Base-by-base conservation (phyloP, 768 basidiomycete genomes). In the Lyophyllum decastes region DNA sequence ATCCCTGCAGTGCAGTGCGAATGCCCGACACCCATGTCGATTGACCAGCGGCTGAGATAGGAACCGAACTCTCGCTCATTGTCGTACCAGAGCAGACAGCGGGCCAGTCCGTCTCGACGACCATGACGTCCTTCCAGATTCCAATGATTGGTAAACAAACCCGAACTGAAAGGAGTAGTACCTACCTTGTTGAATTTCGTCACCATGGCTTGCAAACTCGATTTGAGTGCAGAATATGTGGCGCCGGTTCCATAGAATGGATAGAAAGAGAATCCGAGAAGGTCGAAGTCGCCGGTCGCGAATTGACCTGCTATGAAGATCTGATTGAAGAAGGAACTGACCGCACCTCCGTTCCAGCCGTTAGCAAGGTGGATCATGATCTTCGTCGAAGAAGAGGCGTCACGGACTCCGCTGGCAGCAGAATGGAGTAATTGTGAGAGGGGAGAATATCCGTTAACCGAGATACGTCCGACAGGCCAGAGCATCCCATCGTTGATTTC, bases 101-200 rank as follows among this genome's bases (percentile, higher is more conserved):
- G 0, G 85, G 83, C 84, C 84, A 88, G 68, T 88, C 82, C 4
- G 85, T 87, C 68, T 87, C 86, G 6, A 83, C 85, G 19, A 86
- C 79, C 69, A 86, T 80, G 47, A 87, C 70, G 49, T 81, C 73
- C 78, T 81, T 49, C 1, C 33, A n/a, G n/a, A 12, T 12, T 27
- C 2, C 17, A 17, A 19, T n/a, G 33, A 19, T n/a, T 40, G 38
- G 55, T 16, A 52, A 41, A 11, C 9, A 10, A 6, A 2, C 35
- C 27, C 46, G 24, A 27, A 26, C 46, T 11, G 44, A 9, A 19
- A 16, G 35, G 12, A 6, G 45, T 52, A 17, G 3, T n/a, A n/a
- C 25, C 19, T n/a, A 79, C 80, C 76, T 87, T 85, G 43, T 70
- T 73, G 54, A 74, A 80, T 47, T 73, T 76, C 51, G 76, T 79